Percentiles rank a stretch among this genome's conserved stretches.
These are phyloP conservation scores for Colletotrichum simmondsii DNA, from an alignment of 2,329 filamentous ascomycete genomes.

Conservation along the genomic window DNA sequence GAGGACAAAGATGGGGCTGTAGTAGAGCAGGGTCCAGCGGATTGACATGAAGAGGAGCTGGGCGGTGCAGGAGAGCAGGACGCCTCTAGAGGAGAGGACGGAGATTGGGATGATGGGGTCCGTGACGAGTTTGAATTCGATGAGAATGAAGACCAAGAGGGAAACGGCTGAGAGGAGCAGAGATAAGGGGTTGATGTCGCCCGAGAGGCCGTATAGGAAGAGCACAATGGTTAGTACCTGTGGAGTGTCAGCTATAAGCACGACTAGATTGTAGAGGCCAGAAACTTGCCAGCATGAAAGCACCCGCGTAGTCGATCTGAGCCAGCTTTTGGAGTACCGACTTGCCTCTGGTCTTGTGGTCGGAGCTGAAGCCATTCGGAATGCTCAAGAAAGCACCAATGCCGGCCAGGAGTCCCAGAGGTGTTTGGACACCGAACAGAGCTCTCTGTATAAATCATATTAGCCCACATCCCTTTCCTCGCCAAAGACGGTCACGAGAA, in stretches of 20 bases:
- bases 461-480: conserved; percentile 1
- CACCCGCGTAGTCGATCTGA: conserved; percentile 80
- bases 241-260: conserved; percentile 31
- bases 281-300: conserved; percentile 66
- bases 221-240: conserved; percentile 74
- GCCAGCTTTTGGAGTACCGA: conserved; percentile 65
- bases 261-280: background rate
- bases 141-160: conserved; percentile 65
- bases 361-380: conserved; percentile 54
- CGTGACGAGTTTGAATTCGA: conserved; percentile 71
- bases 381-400: conserved; percentile 73
- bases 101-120: conserved; percentile 82
- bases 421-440: conserved; percentile 79
- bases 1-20: conserved; percentile 82
- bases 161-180: conserved; percentile 67
- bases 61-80: conserved; percentile 78
- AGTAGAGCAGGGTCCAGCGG: conserved; percentile 85
- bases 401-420: conserved; percentile 70
- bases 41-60: conserved; percentile 84
- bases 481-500: background rate
- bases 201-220: conserved; percentile 77
- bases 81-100: conserved; percentile 75
- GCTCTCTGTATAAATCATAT: conserved; percentile 61
- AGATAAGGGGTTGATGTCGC: conserved; percentile 67
- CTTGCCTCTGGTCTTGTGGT: conserved; percentile 50